Evolutionary conservation across 2,329 filamentous ascomycete species (phyloP).

Genomic region (Rhinocladiella mackenziei): DNA sequence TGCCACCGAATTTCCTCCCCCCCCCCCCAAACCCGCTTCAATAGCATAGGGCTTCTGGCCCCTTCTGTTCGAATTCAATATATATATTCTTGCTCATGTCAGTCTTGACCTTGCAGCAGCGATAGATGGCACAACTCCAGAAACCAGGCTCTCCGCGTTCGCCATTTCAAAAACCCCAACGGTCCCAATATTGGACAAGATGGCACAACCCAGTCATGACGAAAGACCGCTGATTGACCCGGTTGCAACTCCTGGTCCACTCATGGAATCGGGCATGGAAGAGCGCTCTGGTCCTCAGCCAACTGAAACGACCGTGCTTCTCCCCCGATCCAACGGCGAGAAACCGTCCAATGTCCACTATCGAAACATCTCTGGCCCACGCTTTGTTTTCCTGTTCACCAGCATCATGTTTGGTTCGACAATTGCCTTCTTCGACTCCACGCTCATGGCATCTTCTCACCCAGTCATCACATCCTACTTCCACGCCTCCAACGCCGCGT

Average conservation of each 20-base stretch:
- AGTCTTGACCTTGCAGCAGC: no score
- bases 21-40: no score
- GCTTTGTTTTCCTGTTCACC: conserved; percentile 61
- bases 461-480: conserved; percentile 80
- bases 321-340: conserved; percentile 4
- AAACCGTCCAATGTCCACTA: conserved; percentile 13
- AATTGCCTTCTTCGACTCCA: conserved; percentile 65
- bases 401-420: conserved; percentile 58
- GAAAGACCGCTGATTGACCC: conserved; percentile 7
- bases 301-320: conserved; percentile 16
- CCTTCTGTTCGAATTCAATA: no score
- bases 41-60: no score
- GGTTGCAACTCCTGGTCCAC: conserved; percentile 1
- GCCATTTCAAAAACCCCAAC: no score
- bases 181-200: no score
- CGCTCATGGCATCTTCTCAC: conserved; percentile 76
- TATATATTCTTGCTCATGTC: no score
- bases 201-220: neutral
- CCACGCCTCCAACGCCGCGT: conserved; percentile 70
- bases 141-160: no score
- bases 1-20: no score
- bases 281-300: conserved; percentile 1
- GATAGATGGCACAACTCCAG: no score
- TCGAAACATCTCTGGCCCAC: conserved; percentile 28
- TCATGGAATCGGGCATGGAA: conserved; percentile 1